phyloP scores from a whole-genome alignment of 2,329 filamentous ascomycete species.

The Dothidotthia symphoricarpi region DNA sequence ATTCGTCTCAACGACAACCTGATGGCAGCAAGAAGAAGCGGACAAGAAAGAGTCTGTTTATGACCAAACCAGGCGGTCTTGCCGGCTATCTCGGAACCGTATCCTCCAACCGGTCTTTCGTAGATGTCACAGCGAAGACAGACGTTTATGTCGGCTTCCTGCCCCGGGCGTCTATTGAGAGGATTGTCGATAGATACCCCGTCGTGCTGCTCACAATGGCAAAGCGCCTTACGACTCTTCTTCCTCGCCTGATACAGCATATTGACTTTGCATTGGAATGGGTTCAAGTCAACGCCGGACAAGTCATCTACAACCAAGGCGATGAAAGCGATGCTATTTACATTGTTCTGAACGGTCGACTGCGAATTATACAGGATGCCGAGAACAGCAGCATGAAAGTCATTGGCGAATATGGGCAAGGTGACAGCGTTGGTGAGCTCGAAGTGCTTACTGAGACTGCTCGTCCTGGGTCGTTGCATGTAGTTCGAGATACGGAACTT shows the following conservation, averaged over 20 bases:
- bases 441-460: slow-evolving; percentile 94
- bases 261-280: slow-evolving; percentile 98
- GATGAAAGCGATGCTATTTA: slow-evolving; percentile 99
- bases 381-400: slow-evolving; percentile 80
- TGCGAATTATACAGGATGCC: slow-evolving; percentile 79
- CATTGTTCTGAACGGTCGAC: slow-evolving; percentile 89
- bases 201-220: slow-evolving; percentile 94
- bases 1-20: slow-evolving; percentile 22
- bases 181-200: slow-evolving; percentile 89
- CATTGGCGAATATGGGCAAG: slow-evolving; percentile 90
- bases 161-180: slow-evolving; percentile 78
- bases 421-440: slow-evolving; percentile 94
- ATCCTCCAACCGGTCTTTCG: slow-evolving; percentile 92
- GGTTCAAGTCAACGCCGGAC: slow-evolving; percentile 93
- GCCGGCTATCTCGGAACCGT: slow-evolving; percentile 94
- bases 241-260: slow-evolving; percentile 87
- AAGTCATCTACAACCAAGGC: slow-evolving; percentile 88
- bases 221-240: slow-evolving; percentile 83
- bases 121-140: slow-evolving; percentile 94
- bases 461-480: slow-evolving; percentile 87
- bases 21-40: slow-evolving; percentile 49
- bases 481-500: slow-evolving; percentile 92
- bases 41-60: slow-evolving; percentile 70
- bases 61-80: slow-evolving; percentile 91
- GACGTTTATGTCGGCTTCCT: slow-evolving; percentile 98